These are phyloP conservation scores for Xerophyta viscosa DNA, from an alignment of 106 monocot species.

Conservation along the genomic window DNA sequence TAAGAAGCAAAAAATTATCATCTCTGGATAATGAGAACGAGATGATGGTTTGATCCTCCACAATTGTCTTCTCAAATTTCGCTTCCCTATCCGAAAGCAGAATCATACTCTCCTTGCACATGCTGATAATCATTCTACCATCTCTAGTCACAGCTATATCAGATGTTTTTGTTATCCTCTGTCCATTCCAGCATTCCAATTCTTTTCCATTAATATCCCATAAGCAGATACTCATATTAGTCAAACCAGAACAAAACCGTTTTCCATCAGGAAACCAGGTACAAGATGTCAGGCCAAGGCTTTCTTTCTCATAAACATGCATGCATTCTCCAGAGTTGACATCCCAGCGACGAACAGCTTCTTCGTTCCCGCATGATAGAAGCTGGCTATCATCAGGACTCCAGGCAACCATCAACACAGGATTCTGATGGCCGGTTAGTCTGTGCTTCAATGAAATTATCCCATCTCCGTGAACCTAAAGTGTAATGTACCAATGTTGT, in stretches of 20 bases:
- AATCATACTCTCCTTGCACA: conserved; percentile 44
- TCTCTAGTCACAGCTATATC: conserved; percentile 67
- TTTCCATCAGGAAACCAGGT: conserved; percentile 77
- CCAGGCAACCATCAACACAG: conserved; percentile 85
- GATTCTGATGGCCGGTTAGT: conserved; percentile 56
- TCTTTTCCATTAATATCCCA: conserved; percentile 71
- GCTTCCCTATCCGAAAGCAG: conserved; percentile 53
- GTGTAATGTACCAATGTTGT: conserved; percentile 1
- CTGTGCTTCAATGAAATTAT: conserved; percentile 55
- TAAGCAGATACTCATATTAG: conserved; percentile 52
- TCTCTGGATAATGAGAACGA: conserved; percentile 81
- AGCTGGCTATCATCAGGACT: conserved; percentile 69
- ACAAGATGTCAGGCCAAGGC: conserved; percentile 60
- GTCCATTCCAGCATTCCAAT: conserved; percentile 54
- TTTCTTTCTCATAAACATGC: conserved; percentile 48
- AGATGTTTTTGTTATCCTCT: conserved; percentile 42
- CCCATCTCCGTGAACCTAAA: conserved; percentile 67
- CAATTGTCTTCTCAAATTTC: conserved; percentile 42
- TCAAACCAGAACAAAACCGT: conserved; percentile 38
- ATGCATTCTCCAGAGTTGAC: conserved; percentile 50
- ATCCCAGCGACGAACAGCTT: conserved; percentile 70
- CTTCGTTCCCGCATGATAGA: conserved; percentile 82
- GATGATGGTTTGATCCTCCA: conserved; percentile 64
- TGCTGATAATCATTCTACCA: conserved; percentile 45
- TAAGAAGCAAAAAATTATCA: conserved; percentile 60